phyloP scores from a whole-genome alignment of 164 flowering plant species.

The Sedum album region DNA sequence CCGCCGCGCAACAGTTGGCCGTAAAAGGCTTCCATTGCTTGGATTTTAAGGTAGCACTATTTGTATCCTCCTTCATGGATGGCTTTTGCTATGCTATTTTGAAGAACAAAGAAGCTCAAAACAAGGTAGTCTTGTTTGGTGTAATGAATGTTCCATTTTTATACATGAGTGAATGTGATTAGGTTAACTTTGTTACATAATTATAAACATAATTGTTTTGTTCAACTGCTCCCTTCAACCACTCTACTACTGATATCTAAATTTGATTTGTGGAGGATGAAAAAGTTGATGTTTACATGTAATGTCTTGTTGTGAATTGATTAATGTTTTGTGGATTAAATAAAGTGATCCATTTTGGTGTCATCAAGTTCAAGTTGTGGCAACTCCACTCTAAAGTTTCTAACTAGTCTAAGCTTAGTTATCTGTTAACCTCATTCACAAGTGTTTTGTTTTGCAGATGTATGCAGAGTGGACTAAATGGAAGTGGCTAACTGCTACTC shows the following conservation, averaged over 20 bases:
- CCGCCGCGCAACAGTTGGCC: constrained; percentile 59
- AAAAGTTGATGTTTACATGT: background rate
- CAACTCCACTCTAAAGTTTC: background rate
- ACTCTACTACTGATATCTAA: background rate
- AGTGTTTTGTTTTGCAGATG: background rate
- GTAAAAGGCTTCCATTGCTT: constrained; percentile 79
- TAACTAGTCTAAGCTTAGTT: background rate
- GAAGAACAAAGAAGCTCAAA: too few species aligned
- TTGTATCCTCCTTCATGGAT: background rate
- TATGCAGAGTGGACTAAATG: background rate
- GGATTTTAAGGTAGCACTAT: constrained; percentile 9
- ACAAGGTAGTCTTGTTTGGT: background rate
- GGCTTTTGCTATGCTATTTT: background rate
- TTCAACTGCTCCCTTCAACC: constrained; percentile 7
- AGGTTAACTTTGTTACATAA: background rate
- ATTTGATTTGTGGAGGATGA: constrained; percentile 5
- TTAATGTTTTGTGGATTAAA: too few species aligned
- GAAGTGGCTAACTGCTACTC: background rate
- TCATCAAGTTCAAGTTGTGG: background rate
- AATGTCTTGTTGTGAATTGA: background rate
- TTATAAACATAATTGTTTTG: background rate
- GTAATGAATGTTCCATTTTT: background rate
- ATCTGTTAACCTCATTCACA: background rate
- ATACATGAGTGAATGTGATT: constrained; percentile 1
- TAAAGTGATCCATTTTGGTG: background rate